Base-by-base conservation (phyloP, 2,329 filamentous ascomycete species). In the Penicillium sp. region DNA sequence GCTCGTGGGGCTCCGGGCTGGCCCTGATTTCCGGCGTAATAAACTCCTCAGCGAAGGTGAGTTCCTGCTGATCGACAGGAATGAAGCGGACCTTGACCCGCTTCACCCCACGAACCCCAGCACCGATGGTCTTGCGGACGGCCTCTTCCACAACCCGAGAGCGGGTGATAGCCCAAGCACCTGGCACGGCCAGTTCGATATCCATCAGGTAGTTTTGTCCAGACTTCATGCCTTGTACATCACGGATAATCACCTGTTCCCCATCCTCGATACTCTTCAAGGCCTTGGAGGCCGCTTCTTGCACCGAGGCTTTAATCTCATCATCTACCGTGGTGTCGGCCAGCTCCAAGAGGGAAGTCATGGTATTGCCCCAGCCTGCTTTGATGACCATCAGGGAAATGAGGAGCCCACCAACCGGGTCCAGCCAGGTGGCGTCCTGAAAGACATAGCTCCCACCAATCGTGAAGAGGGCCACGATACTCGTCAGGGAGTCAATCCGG, bases 121-220 rank as follows among this genome's bases (percentile, higher is more conserved):
- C 72, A 18, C 87, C 88, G 17, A 96, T 77, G 41, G 76, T 76
- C 30, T 81, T 76, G 45, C 93, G 80, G 23, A 97, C 76, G 2
- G 75, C 70, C 23, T 84, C 79, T 65, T 98, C 93, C 10, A 94
- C 73, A 11, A 54, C 70, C 25, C 80, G 75, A 6, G 83, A 79
- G 39, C 85, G 78, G 37, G 82, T 79, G 4, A 98, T 72, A 0
- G 85, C 85, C 85, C 86, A 94, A 21, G 73, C 71, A 15, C 76
- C 78, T 0, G 91, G 88, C 11, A 94, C 86, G 2, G 80, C 85
- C 46, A 97, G 69, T 64, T 95, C 90, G 6, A 98, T 66, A 55
- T 97, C 93, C 54, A 97, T 83, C 19, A 97, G 75, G 63, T 94
- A 96, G 70, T 96, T 98, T 66, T 96, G 93, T 19, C 93, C 93